Evolutionary conservation across 2,329 filamentous ascomycete species (phyloP).

Genomic region (Stenocarpella maydis): DNA sequence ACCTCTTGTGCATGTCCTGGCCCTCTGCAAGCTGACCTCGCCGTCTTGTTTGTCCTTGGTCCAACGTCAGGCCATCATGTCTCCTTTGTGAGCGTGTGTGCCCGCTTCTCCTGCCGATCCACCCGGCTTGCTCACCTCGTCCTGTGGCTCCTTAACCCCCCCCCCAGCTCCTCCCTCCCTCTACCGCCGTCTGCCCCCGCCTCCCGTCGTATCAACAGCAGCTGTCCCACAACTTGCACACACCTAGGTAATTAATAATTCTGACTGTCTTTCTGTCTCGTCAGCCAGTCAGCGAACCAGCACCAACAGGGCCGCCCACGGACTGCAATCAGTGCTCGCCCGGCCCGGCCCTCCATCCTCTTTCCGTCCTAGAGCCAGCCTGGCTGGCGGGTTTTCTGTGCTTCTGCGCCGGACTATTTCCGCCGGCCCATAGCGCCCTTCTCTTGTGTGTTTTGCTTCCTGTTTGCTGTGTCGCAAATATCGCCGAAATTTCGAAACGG

Average conservation of each 20-base stretch:
- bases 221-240: no score
- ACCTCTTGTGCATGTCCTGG: no score
- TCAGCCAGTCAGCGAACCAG: not conserved
- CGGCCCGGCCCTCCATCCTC: not conserved
- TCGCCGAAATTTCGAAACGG: constrained; percentile 29
- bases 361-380: constrained; percentile 21
- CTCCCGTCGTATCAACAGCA: no score
- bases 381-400: not conserved
- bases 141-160: no score
- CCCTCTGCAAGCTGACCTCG: not conserved
- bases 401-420: constrained; percentile 18
- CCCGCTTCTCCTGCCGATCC: not conserved
- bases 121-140: not conserved
- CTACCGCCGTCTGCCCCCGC: no score
- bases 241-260: not conserved
- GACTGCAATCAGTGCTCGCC: constrained; percentile 4
- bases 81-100: no score
- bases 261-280: not conserved
- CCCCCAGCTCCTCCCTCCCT: not conserved
- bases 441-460: not conserved
- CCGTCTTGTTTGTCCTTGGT: not conserved
- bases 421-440: constrained; percentile 16
- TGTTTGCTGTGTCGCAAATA: constrained; percentile 14
- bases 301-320: constrained; percentile 14
- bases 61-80: constrained; percentile 15